phyloP scores from a whole-genome alignment of 768 basidiomycete genomes.

The Hygrophorus russula region DNA sequence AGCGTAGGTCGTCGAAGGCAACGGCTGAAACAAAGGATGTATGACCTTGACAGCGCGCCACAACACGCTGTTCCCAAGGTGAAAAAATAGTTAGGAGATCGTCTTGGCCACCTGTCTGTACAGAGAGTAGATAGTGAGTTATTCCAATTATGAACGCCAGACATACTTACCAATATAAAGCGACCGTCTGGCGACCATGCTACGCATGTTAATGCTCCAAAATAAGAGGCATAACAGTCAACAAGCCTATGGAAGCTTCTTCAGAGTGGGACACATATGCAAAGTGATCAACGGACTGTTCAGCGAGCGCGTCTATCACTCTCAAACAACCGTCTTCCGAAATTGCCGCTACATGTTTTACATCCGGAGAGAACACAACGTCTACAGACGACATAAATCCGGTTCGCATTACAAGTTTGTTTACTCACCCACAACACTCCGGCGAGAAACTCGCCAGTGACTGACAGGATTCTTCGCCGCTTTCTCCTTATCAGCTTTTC shows the following conservation, averaged over 20 bases:
- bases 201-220: conserved; percentile 81
- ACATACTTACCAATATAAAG: conserved; percentile 76
- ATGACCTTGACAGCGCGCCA: conserved; percentile 96
- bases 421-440: conserved; percentile 57
- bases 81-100: conserved; percentile 93
- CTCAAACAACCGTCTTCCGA: conserved; percentile 89
- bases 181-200: conserved; percentile 95
- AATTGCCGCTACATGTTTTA: conserved; percentile 80
- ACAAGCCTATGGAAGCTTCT: conserved; percentile 50
- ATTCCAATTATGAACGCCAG: conserved; percentile 5
- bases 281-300: conserved; percentile 48
- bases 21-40: conserved; percentile 87
- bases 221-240: conserved; percentile 92
- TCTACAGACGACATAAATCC: conserved; percentile 31
- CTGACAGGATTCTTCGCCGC: conserved; percentile 79
- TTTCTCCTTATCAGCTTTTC: conserved; percentile 55
- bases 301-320: conserved; percentile 79
- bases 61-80: conserved; percentile 86
- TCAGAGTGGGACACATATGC: background rate
- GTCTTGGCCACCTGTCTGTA: conserved; percentile 91
- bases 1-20: conserved; percentile 82
- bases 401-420: background rate
- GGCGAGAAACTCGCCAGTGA: conserved; percentile 74
- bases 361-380: conserved; percentile 90
- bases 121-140: conserved; percentile 3